A percentile compares a stretch with the other conserved stretches of the same genome.
phyloP scores from a whole-genome alignment of 2,329 filamentous ascomycete species.

The Venturia aucupariae region DNA sequence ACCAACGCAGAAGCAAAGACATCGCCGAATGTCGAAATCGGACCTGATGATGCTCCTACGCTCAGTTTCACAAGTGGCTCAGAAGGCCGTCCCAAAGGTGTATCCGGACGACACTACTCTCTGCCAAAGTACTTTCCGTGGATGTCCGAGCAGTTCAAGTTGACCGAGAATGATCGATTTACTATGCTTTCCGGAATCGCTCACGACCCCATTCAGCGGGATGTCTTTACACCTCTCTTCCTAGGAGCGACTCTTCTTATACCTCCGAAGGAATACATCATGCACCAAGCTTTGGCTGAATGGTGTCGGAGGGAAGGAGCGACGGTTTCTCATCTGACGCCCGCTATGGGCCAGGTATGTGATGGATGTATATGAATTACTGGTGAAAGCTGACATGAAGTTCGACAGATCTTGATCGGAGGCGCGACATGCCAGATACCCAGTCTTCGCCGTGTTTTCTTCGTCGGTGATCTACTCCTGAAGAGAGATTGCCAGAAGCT shows the following conservation, averaged over 20 bases:
- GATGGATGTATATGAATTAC: neutral
- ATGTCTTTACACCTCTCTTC: constrained; percentile 89
- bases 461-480: constrained; percentile 83
- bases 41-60: constrained; percentile 74
- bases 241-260: constrained; percentile 71
- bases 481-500: constrained; percentile 71
- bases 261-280: constrained; percentile 73
- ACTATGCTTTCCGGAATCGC: constrained; percentile 80
- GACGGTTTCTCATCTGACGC: constrained; percentile 81
- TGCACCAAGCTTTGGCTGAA: constrained; percentile 74
- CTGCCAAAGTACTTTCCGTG: constrained; percentile 82
- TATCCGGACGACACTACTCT: constrained; percentile 77
- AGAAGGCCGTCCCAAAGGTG: constrained; percentile 77
- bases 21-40: constrained; percentile 65
- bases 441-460: constrained; percentile 70
- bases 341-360: constrained; percentile 56
- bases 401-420: constrained; percentile 80
- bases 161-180: constrained; percentile 65
- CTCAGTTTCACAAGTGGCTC: constrained; percentile 55
- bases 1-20: constrained; percentile 44
- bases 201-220: constrained; percentile 53
- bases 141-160: constrained; percentile 79
- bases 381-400: neutral
- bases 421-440: constrained; percentile 71
- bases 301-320: constrained; percentile 73